These are phyloP conservation scores for Tilletia horrida DNA, from an alignment of 1,284 basidiomycete genomes.

Conservation along the genomic window DNA sequence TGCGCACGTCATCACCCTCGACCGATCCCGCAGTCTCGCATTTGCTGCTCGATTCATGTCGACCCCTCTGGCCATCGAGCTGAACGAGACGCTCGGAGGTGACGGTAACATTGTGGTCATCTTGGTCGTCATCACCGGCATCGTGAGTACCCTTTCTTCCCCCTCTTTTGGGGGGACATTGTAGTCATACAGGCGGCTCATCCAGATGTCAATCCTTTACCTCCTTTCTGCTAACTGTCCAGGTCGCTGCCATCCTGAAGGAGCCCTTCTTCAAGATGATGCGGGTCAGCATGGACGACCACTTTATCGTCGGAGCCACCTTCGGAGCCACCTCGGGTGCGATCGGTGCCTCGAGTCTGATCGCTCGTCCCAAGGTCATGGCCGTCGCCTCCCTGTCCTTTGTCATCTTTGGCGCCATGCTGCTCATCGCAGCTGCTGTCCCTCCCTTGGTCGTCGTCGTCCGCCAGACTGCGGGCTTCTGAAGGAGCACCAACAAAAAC, in stretches of 20 bases:
- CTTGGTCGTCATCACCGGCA: slow-evolving; percentile 47
- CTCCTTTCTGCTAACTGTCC: not conserved
- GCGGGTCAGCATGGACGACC: slow-evolving; percentile 31
- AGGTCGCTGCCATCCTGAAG: slow-evolving; percentile 37
- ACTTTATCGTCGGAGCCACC: slow-evolving; percentile 40
- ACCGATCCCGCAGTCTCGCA: slow-evolving; percentile 29
- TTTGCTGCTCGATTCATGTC: slow-evolving; percentile 45
- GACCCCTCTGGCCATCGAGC: slow-evolving; percentile 45
- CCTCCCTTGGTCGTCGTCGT: slow-evolving; percentile 35
- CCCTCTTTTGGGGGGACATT: not conserved
- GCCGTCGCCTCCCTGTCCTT: slow-evolving; percentile 39
- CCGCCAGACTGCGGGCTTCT: slow-evolving; percentile 19
- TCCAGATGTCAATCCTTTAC: too few species aligned
- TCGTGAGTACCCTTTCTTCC: slow-evolving; percentile 20
- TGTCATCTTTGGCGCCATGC: slow-evolving; percentile 42
- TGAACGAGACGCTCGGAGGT: slow-evolving; percentile 36
- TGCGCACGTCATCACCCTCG: slow-evolving; percentile 32
- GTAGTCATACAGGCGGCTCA: too few species aligned
- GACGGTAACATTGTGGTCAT: slow-evolving; percentile 45
- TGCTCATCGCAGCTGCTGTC: slow-evolving; percentile 40
- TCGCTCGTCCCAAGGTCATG: slow-evolving; percentile 38
- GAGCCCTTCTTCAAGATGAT: slow-evolving; percentile 41
- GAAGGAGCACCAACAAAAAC: not conserved
- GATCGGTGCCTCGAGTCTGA: slow-evolving; percentile 39
- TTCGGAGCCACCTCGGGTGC: slow-evolving; percentile 45